phyloP scores from a whole-genome alignment of 805 yeast genomes.

The Lipomyces yamadae region DNA sequence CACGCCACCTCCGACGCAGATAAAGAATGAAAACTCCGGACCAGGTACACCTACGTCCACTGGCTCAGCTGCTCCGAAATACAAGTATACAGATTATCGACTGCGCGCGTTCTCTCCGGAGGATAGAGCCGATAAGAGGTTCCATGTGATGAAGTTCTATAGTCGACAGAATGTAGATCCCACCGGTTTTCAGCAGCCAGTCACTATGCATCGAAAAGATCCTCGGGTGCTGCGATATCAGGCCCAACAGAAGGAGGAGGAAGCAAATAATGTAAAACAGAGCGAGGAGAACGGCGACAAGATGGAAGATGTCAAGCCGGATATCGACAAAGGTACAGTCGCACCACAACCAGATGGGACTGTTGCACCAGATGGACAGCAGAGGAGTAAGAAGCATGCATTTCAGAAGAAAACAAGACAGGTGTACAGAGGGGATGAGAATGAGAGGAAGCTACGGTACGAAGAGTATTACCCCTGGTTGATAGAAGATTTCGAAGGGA shows the following conservation, averaged over 20 bases:
- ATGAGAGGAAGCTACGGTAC: slow-evolving; percentile 80
- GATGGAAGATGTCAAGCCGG: slow-evolving; percentile 35
- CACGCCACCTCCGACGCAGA: slow-evolving; percentile 10
- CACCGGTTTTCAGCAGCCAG: slow-evolving; percentile 72
- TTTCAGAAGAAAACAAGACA: slow-evolving; percentile 84
- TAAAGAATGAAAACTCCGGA: slow-evolving; percentile 15
- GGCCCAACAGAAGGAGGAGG: slow-evolving; percentile 48
- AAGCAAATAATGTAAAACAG: slow-evolving; percentile 21
- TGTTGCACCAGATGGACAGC: slow-evolving; percentile 29
- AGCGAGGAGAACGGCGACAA: slow-evolving; percentile 20
- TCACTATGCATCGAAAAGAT: slow-evolving; percentile 88
- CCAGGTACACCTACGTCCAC: slow-evolving; percentile 10
- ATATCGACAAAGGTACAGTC: slow-evolving; percentile 41
- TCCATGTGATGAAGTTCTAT: slow-evolving; percentile 82
- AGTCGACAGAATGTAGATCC: slow-evolving; percentile 75
- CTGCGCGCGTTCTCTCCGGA: slow-evolving; percentile 73
- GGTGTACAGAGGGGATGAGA: slow-evolving; percentile 77
- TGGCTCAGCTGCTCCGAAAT: not conserved
- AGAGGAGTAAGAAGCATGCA: slow-evolving; percentile 48
- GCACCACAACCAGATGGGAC: slow-evolving; percentile 32
- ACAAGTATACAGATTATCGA: slow-evolving; percentile 49
- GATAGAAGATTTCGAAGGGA: slow-evolving; percentile 92
- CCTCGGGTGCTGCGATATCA: slow-evolving; percentile 90
- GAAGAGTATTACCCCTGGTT: slow-evolving; percentile 99
- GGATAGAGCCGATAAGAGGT: slow-evolving; percentile 59